phyloP scores from a whole-genome alignment of 305 asterid species.

The Ilex paraguariensis region DNA sequence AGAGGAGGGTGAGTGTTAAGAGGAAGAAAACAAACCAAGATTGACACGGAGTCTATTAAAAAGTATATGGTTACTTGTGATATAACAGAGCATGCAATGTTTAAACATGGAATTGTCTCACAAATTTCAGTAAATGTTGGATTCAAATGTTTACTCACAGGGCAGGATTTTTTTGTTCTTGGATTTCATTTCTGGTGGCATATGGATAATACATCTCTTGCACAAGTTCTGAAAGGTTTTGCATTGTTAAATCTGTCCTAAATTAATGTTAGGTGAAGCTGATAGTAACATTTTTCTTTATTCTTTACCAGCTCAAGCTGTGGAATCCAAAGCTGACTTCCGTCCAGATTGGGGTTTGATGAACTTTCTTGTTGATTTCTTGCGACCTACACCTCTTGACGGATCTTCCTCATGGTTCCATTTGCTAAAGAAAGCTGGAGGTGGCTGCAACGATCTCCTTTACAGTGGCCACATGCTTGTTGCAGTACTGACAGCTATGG shows the following conservation, averaged over 20 bases:
- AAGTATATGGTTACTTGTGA: no score
- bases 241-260: background rate
- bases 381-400: conserved; percentile 75
- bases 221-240: no score
- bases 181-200: no score
- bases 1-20: background rate
- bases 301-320: conserved; percentile 55
- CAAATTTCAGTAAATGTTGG: no score
- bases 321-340: conserved; percentile 39
- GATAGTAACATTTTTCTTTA: background rate
- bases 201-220: no score
- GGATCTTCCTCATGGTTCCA: conserved; percentile 69
- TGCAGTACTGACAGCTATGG: conserved; percentile 95
- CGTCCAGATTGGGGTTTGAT: conserved; percentile 83
- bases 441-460: conserved; percentile 93
- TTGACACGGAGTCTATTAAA: no score
- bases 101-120: no score
- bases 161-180: no score
- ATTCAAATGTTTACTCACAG: no score
- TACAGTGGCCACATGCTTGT: conserved; percentile 98
- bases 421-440: conserved; percentile 80
- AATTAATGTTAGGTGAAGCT: background rate
- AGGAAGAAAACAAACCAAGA: background rate
- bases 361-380: conserved; percentile 80
- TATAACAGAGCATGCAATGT: no score